Conservation (phyloP, 23 red algal genomes). For the Chondrus crispus region DNA sequence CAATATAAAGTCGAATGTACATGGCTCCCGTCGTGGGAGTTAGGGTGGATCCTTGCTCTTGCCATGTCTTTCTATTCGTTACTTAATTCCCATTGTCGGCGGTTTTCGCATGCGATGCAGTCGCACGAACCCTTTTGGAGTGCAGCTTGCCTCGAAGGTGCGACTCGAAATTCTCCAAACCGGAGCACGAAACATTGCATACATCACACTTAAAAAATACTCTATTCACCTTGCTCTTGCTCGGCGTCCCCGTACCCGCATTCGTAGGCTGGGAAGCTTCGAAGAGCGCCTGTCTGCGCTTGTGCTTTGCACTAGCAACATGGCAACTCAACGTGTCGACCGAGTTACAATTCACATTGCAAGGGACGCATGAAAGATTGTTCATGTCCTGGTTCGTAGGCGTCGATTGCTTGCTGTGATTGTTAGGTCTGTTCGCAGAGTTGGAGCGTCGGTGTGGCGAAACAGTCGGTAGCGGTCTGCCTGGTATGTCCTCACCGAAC, state of each 20-base stretch:
- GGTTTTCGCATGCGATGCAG: background rate
- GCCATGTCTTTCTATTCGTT: background rate
- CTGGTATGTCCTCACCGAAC: background rate
- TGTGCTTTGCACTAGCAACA: slow-evolving; percentile 19
- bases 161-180: slow-evolving; percentile 23
- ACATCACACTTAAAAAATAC: background rate
- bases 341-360: slow-evolving; percentile 26
- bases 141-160: slow-evolving; percentile 35
- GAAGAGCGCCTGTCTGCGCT: background rate
- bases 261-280: background rate
- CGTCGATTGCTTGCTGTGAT: background rate
- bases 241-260: background rate
- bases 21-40: background rate
- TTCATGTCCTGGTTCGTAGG: background rate
- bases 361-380: background rate
- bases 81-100: background rate
- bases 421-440: background rate
- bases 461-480: background rate
- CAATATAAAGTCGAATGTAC: background rate
- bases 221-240: background rate
- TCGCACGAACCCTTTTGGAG: background rate
- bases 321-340: slow-evolving; percentile 20
- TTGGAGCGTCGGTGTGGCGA: background rate
- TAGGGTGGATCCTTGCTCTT: background rate
- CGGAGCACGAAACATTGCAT: slow-evolving; percentile 9